phyloP scores from a whole-genome alignment of 768 basidiomycete genomes.

The Boletus tomentosulus region DNA sequence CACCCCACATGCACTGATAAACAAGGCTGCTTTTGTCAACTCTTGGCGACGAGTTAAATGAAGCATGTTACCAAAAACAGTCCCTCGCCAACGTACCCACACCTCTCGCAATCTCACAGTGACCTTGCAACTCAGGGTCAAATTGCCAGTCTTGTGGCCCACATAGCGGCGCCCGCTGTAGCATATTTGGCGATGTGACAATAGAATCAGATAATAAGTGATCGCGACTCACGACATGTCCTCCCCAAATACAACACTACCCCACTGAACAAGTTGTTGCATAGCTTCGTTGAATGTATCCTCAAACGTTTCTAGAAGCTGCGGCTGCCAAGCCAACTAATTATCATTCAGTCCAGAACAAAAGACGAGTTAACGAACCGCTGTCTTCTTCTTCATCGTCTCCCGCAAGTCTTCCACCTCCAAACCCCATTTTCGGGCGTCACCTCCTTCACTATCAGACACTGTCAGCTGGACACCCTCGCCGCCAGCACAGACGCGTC shows the following conservation, averaged over 20 bases:
- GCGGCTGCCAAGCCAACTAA: constrained; percentile 39
- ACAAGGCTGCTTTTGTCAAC: constrained; percentile 28
- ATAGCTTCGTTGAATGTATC: constrained; percentile 79
- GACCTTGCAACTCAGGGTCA: constrained; percentile 63
- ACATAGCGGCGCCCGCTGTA: constrained; percentile 68
- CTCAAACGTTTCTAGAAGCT: constrained; percentile 55
- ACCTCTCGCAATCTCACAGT: constrained; percentile 61
- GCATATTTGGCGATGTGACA: constrained; percentile 18
- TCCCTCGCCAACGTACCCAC: constrained; percentile 66
- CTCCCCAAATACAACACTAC: constrained; percentile 62
- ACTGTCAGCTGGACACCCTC: constrained; percentile 20
- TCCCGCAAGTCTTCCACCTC: constrained; percentile 56
- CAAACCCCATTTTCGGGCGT: constrained; percentile 75
- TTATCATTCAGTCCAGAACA: constrained; percentile 13
- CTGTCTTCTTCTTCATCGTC: constrained; percentile 51
- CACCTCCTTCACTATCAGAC: constrained; percentile 52
- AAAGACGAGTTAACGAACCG: constrained; percentile 36
- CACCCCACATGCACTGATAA: constrained; percentile 12
- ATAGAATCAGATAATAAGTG: constrained; percentile 21
- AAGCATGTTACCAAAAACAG: constrained; percentile 50
- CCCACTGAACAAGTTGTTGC: constrained; percentile 70
- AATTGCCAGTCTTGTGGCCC: constrained; percentile 64
- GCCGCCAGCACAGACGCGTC: constrained; percentile 58
- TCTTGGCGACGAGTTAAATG: constrained; percentile 6
- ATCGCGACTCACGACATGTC: constrained; percentile 55